phyloP scores from a whole-genome alignment of 2,329 filamentous ascomycete species.

The Phialophora tarda region DNA sequence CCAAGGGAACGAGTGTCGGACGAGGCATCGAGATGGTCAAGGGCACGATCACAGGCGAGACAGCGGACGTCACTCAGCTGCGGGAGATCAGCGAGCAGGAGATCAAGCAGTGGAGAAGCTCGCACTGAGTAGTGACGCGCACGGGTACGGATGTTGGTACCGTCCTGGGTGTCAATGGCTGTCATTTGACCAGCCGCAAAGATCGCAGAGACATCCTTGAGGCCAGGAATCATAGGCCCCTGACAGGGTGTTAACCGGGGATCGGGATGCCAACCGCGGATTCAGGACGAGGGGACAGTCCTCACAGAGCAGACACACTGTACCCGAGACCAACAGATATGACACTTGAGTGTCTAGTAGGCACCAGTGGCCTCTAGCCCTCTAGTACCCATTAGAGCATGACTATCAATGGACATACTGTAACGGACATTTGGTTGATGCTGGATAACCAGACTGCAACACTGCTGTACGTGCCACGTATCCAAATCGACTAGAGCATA shows the following conservation, averaged over 20 bases:
- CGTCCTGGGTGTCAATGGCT: too few relatives aligned
- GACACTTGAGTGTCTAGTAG: not conserved
- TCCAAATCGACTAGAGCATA: not conserved
- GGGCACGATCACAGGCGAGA: slow-evolving; percentile 73
- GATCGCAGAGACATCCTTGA: too few relatives aligned
- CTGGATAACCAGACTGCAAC: not conserved
- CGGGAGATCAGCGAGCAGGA: slow-evolving; percentile 73
- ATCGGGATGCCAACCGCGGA: too few relatives aligned
- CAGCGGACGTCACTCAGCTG: slow-evolving; percentile 75
- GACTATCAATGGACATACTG: not conserved
- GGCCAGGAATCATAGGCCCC: too few relatives aligned
- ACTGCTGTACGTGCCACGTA: not conserved
- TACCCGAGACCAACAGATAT: not conserved
- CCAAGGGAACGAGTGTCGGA: slow-evolving; percentile 66
- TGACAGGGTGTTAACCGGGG: too few relatives aligned
- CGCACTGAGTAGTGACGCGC: not conserved
- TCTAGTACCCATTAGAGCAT: not conserved
- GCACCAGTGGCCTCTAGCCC: not conserved
- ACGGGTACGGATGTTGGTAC: not conserved
- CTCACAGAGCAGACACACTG: too few relatives aligned
- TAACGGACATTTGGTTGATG: not conserved
- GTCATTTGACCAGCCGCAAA: not conserved
- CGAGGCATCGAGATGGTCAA: slow-evolving; percentile 74
- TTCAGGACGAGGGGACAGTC: too few relatives aligned
- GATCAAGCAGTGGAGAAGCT: slow-evolving; percentile 47